Evolutionary conservation across 805 yeast genomes (phyloP).

Genomic region (Myxozyma nipponensis): DNA sequence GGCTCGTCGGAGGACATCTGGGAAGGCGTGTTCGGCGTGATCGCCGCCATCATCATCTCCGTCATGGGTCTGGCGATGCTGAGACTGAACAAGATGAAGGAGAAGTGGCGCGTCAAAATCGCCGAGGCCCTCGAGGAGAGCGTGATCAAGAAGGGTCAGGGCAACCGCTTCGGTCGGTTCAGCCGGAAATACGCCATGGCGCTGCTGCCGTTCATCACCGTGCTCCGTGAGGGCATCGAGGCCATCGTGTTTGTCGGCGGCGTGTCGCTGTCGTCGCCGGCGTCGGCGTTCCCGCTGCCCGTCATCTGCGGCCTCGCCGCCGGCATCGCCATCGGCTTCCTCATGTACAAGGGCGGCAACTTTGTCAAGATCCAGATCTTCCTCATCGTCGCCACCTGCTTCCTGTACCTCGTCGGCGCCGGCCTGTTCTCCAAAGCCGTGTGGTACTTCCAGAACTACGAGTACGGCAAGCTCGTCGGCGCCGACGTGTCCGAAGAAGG

Average conservation of each 20-base stretch:
- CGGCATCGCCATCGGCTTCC: slow-evolving; percentile 66
- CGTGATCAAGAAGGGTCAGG: slow-evolving; percentile 28
- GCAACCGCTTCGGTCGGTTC: slow-evolving; percentile 44
- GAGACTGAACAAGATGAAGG: slow-evolving; percentile 92
- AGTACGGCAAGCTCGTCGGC: slow-evolving; percentile 65
- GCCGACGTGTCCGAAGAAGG: slow-evolving; percentile 95
- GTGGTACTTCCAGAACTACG: slow-evolving; percentile 78
- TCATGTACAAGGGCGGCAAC: slow-evolving; percentile 79
- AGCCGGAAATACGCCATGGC: slow-evolving; percentile 82
- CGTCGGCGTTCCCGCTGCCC: slow-evolving; percentile 86
- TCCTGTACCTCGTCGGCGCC: slow-evolving; percentile 83
- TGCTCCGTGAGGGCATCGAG: slow-evolving; percentile 94
- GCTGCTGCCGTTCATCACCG: slow-evolving; percentile 82
- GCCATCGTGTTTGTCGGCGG: slow-evolving; percentile 96
- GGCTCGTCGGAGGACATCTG: slow-evolving; percentile 83
- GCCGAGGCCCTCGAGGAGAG: slow-evolving; percentile 64
- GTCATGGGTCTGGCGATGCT: slow-evolving; percentile 96
- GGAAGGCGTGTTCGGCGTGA: slow-evolving; percentile 93
- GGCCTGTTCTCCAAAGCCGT: slow-evolving; percentile 91
- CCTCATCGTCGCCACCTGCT: slow-evolving; percentile 80
- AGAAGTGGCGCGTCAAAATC: slow-evolving; percentile 93
- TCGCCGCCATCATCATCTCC: slow-evolving; percentile 86
- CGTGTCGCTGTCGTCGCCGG: slow-evolving; percentile 68
- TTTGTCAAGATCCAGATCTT: slow-evolving; percentile 79
- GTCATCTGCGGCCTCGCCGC: slow-evolving; percentile 81